These are phyloP conservation scores for Crithidia acanthocephali DNA, from an alignment of 208 protist genomes.

Conservation along the genomic window DNA sequence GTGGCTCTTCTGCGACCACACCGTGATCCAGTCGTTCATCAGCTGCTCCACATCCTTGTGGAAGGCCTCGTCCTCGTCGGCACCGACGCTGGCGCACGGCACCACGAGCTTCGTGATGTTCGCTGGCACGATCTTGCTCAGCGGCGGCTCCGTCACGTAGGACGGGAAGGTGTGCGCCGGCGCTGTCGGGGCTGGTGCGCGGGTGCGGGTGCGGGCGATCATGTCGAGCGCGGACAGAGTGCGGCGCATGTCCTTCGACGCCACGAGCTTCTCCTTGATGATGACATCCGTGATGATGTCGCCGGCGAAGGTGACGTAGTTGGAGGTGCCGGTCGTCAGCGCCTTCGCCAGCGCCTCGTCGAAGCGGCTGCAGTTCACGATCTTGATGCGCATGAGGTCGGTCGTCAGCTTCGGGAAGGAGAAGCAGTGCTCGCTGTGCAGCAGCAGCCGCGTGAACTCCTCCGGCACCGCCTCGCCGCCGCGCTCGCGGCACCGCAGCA, in stretches of 20 bases:
- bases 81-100: slow-evolving; percentile 37
- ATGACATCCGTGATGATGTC: slow-evolving; percentile 74
- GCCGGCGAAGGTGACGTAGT: slow-evolving; percentile 77
- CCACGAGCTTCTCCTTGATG: slow-evolving; percentile 80
- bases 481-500: slow-evolving; percentile 75
- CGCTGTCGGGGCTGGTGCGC: slow-evolving; percentile 22
- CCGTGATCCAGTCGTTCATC: slow-evolving; percentile 86
- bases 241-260: slow-evolving; percentile 60
- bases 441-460: slow-evolving; percentile 81
- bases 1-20: slow-evolving; percentile 50
- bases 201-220: slow-evolving; percentile 53
- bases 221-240: slow-evolving; percentile 79
- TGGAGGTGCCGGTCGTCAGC: slow-evolving; percentile 35
- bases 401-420: slow-evolving; percentile 63
- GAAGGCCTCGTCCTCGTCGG: slow-evolving; percentile 52
- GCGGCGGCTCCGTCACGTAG: slow-evolving; percentile 49
- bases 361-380: slow-evolving; percentile 89
- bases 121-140: slow-evolving; percentile 55
- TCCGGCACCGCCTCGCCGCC: slow-evolving; percentile 68
- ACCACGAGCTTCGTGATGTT: slow-evolving; percentile 61
- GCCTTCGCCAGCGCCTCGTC: slow-evolving; percentile 87
- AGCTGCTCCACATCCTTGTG: slow-evolving; percentile 58
- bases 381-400: slow-evolving; percentile 85
- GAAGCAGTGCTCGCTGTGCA: slow-evolving; percentile 69
- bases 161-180: slow-evolving; percentile 37